Conservation (phyloP, 23 red algal species). For the Cyanidioschyzon merolae region DNA sequence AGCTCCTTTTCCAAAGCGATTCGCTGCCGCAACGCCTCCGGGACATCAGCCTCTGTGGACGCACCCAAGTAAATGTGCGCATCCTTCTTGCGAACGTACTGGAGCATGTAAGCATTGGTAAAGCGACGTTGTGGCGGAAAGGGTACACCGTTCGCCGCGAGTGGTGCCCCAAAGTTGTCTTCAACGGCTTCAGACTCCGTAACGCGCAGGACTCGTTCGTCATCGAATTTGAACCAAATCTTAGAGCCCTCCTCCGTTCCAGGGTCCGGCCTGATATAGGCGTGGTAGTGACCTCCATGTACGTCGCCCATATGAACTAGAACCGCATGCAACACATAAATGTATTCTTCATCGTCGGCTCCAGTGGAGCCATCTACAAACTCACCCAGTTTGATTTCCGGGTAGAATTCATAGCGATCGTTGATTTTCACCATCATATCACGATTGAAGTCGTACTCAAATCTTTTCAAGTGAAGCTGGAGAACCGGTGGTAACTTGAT, state of each 20-base stretch:
- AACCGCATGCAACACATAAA: slow-evolving; percentile 91
- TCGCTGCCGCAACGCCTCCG: slow-evolving; percentile 32
- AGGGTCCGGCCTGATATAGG: slow-evolving; percentile 70
- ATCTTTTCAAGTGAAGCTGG: slow-evolving; percentile 90
- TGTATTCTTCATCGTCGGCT: slow-evolving; percentile 32
- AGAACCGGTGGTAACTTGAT: slow-evolving; percentile 71
- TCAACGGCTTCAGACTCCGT: slow-evolving; percentile 55
- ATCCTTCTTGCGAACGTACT: slow-evolving; percentile 69
- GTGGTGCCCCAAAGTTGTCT: slow-evolving; percentile 76
- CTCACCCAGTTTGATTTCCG: slow-evolving; percentile 54
- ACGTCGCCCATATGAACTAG: slow-evolving; percentile 97
- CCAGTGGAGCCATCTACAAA: slow-evolving; percentile 36
- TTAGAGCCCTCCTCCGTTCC: slow-evolving; percentile 3
- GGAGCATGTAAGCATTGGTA: slow-evolving; percentile 90
- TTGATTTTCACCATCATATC: slow-evolving; percentile 89
- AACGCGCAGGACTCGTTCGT: slow-evolving; percentile 59
- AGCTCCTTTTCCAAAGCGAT: slow-evolving; percentile 71
- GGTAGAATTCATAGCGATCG: slow-evolving; percentile 74
- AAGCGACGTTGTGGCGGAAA: slow-evolving; percentile 34
- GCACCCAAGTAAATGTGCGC: slow-evolving; percentile 32
- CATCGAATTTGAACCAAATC: slow-evolving; percentile 94
- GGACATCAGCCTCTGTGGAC: slow-evolving; percentile 45
- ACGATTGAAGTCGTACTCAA: slow-evolving; percentile 80
- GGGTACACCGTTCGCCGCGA: slow-evolving; percentile 24
- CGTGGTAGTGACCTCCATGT: slow-evolving; percentile 88